Base-by-base conservation (phyloP, 2,329 filamentous ascomycete species). In the Paecilomyces sp. region DNA sequence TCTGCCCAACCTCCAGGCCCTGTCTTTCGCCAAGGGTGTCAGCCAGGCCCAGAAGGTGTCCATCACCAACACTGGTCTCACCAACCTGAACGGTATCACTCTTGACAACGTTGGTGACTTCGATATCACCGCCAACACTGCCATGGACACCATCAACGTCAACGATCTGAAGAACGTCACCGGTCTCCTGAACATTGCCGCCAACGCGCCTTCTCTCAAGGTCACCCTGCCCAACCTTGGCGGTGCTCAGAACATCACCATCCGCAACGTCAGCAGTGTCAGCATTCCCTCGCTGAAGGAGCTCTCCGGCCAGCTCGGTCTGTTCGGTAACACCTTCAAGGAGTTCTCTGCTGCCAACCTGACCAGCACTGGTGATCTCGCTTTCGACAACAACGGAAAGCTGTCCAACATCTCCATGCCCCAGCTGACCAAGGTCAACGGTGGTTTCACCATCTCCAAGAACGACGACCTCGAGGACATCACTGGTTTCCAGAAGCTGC, bases 81-180 rank as follows among this genome's bases (percentile, higher is more conserved):
- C 80, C 74, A 86, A 83, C 65, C 84, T 99, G 61, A 82, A 88
- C 66, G 92, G 91, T 71, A 89, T 99, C 74, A 89, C 91, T 74
- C 82, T 97, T 64, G 77, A 85, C 64, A 82, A 83, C n/a, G 87
- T 91, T 58, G 83, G 85, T 60, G 82, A 80, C 66, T 85, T 99
- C 74, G 81, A 90, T 75, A 88, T 99, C 77, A 88, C 90, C 84
- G 96, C 96, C 87, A 97, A 97, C 86, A 80, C 80, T 63, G 88
- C 88, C 72, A 83, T 99, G 68, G 85, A 84, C 72, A 81, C 81
- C 62, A 90, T 95, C 80, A 84, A 85, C 72, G 76, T 80, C 65
- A 90, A 92, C 76, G 84, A 89, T 73, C 83, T 97, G 61, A 83
- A 83, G 74, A 93, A 90, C 79, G 84, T 96, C 68, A 88, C 83